phyloP scores from a whole-genome alignment of 352 stramenopile species.

The Aphanomyces euteiches region DNA sequence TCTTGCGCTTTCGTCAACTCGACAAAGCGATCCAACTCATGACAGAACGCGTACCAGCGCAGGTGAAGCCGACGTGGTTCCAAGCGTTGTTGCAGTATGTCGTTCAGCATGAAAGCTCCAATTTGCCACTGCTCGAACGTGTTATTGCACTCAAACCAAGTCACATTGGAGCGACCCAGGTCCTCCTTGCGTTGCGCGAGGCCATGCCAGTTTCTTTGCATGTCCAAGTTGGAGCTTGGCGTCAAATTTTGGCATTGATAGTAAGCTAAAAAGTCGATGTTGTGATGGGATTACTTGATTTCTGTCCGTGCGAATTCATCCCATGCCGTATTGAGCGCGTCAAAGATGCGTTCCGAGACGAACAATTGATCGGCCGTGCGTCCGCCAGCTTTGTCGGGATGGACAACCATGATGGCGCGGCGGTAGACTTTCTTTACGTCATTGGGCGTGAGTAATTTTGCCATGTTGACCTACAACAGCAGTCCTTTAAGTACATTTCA shows the following conservation, averaged over 20 bases:
- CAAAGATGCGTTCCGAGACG: constrained; percentile 88
- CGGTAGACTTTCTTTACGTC: constrained; percentile 90
- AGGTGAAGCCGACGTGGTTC: constrained; percentile 3
- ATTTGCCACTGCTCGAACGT: not conserved
- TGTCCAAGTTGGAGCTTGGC: no score
- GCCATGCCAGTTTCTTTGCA: not conserved
- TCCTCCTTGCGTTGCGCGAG: not conserved
- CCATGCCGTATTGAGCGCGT: constrained; percentile 87
- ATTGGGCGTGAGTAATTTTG: constrained; percentile 84
- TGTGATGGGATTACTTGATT: constrained; percentile 22
- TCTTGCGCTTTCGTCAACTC: constrained; percentile 6
- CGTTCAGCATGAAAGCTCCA: not conserved
- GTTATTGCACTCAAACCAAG: constrained; percentile 1
- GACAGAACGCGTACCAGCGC: not conserved
- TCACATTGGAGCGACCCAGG: not conserved
- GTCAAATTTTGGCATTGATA: no score
- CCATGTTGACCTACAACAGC: constrained; percentile 69
- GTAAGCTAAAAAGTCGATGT: not conserved
- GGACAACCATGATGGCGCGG: constrained; percentile 90
- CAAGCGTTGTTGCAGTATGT: constrained; percentile 1
- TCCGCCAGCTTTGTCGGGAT: constrained; percentile 86
- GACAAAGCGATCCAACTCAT: not conserved
- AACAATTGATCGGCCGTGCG: constrained; percentile 83
- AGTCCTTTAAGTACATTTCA: not conserved
- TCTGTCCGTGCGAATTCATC: constrained; percentile 56